phyloP scores from a whole-genome alignment of 1,139 yeast species.

The Magnusiomyces fungicola region DNA sequence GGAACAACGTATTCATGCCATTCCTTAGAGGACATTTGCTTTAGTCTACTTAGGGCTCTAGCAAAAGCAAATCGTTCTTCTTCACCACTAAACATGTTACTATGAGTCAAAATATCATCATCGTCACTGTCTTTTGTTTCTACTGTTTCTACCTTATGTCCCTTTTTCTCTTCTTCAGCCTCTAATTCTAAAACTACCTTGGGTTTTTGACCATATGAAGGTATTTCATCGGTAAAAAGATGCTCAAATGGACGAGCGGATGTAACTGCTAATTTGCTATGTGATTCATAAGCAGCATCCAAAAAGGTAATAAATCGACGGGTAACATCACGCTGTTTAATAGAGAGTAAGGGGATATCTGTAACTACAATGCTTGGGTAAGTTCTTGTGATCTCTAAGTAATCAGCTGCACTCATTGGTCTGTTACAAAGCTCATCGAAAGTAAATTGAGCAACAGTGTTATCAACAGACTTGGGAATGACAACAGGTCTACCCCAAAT shows the following conservation, averaged over 20 bases:
- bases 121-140: slow-evolving; percentile 62
- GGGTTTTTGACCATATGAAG: slow-evolving; percentile 35
- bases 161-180: slow-evolving; percentile 18
- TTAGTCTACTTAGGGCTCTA: slow-evolving; percentile 78
- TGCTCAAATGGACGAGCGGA: slow-evolving; percentile 79
- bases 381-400: slow-evolving; percentile 69
- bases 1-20: slow-evolving; percentile 41
- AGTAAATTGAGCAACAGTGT: slow-evolving; percentile 81
- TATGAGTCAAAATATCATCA: slow-evolving; percentile 64
- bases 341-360: slow-evolving; percentile 80
- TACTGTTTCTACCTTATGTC: slow-evolving; percentile 40
- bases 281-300: slow-evolving; percentile 91
- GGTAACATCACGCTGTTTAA: slow-evolving; percentile 72
- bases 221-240: slow-evolving; percentile 79
- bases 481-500: slow-evolving; percentile 85
- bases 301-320: slow-evolving; percentile 87
- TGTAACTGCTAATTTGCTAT: slow-evolving; percentile 80
- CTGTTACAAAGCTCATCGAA: slow-evolving; percentile 79
- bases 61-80: slow-evolving; percentile 97
- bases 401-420: slow-evolving; percentile 94
- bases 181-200: neutral
- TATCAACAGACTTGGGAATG: slow-evolving; percentile 72
- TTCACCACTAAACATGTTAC: slow-evolving; percentile 76
- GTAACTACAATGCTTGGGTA: slow-evolving; percentile 77
- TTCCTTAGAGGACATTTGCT: slow-evolving; percentile 90